phyloP scores from a whole-genome alignment of 2,329 filamentous ascomycete genomes.

The Aspergillus terreus region DNA sequence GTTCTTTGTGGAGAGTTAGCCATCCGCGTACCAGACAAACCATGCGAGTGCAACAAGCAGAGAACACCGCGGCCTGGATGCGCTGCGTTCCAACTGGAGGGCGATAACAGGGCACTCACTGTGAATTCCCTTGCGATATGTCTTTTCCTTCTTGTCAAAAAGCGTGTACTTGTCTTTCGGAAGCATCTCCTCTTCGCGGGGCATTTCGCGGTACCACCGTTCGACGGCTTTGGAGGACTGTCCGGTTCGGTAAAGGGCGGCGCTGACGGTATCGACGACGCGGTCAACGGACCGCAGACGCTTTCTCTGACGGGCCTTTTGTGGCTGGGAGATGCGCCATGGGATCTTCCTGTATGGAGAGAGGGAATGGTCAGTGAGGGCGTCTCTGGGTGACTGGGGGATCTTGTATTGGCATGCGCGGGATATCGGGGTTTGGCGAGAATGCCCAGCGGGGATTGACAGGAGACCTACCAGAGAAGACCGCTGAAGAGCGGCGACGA shows the following conservation, averaged over 20 bases:
- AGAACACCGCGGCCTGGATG: background rate
- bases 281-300: slow-evolving; percentile 81
- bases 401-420: background rate
- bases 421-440: too few relatives aligned
- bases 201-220: slow-evolving; percentile 94
- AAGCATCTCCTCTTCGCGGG: slow-evolving; percentile 90
- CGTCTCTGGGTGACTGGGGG: background rate
- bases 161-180: slow-evolving; percentile 97
- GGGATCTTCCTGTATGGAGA: slow-evolving; percentile 73
- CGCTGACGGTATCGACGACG: slow-evolving; percentile 79
- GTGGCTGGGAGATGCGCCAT: slow-evolving; percentile 87
- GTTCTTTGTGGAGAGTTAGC: slow-evolving; percentile 50
- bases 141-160: slow-evolving; percentile 93
- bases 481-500: slow-evolving; percentile 73
- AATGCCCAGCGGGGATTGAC: slow-evolving; percentile 9
- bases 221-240: slow-evolving; percentile 72
- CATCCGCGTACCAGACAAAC: background rate
- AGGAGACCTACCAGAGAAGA: slow-evolving; percentile 66
- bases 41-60: background rate
- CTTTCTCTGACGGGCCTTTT: slow-evolving; percentile 82
- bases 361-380: background rate
- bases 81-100: background rate
- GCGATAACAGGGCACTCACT: slow-evolving; percentile 52
- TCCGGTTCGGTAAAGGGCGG: slow-evolving; percentile 68
- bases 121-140: slow-evolving; percentile 94